A percentile compares a stretch with the other conserved stretches of the same genome.
phyloP scores from a whole-genome alignment of 768 basidiomycete genomes.

The Lactarius hengduanensis region DNA sequence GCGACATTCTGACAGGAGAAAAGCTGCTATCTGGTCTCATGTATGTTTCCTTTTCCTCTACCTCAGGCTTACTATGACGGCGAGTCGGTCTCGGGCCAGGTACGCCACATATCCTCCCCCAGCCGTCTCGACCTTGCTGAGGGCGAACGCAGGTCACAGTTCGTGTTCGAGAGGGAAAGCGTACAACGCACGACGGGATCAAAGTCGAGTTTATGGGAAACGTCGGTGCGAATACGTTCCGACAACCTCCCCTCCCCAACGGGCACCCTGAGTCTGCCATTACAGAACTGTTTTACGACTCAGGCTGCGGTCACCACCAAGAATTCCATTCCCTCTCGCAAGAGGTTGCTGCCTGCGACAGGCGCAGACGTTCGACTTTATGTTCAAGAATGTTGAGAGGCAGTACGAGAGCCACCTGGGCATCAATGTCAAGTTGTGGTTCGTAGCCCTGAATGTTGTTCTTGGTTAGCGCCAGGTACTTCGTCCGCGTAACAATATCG shows the following conservation, averaged over 20 bases:
- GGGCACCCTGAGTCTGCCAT: conserved; percentile 36
- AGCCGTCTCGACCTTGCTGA: background rate
- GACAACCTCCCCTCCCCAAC: background rate
- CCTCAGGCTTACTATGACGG: too few species aligned
- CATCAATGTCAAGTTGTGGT: conserved; percentile 98
- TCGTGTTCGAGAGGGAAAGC: conserved; percentile 93
- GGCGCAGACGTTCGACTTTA: conserved; percentile 94
- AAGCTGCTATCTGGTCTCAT: too few species aligned
- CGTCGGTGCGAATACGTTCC: conserved; percentile 63
- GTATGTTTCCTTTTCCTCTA: too few species aligned
- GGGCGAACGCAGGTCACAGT: conserved; percentile 63
- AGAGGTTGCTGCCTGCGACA: conserved; percentile 93
- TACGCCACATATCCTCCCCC: conserved; percentile 36
- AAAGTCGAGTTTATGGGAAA: conserved; percentile 97
- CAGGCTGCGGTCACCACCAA: conserved; percentile 96
- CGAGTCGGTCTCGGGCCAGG: conserved; percentile 66
- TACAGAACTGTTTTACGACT: conserved; percentile 85
- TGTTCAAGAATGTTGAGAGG: conserved; percentile 98
- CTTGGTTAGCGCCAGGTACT: conserved; percentile 60
- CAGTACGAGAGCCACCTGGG: conserved; percentile 98
- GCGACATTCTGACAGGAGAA: too few species aligned
- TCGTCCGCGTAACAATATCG: conserved; percentile 86
- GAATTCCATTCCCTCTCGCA: conserved; percentile 96
- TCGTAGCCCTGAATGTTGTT: conserved; percentile 32
- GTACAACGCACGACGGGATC: conserved; percentile 84